Base-by-base conservation (phyloP, 768 basidiomycete species). In the Vararia minispora region DNA sequence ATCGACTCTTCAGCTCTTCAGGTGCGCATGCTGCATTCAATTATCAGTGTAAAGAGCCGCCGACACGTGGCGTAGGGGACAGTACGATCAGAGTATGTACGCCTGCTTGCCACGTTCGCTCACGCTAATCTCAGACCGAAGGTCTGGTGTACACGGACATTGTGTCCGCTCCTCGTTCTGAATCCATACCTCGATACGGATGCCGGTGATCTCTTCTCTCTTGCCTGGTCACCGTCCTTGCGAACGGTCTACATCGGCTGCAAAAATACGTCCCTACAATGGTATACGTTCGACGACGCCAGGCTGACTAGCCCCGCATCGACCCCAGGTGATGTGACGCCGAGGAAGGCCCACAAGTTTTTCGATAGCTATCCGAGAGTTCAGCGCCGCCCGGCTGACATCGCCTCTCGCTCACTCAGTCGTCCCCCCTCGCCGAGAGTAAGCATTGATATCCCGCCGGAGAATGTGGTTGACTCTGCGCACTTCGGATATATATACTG, bases 401-500 rank as follows among this genome's bases (percentile, higher is more conserved):
- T 82, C 10, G 58, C 68, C 55, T 54, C 13, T 60, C 62, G 27
- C 35, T 39, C 14, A 28, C 43, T 18, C 38, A 39, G 43, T 8
- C 49, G 23, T n/a, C 39, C 36, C 12, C 23, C 36, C 1, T 12
- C 41, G 3, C 59, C 64, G 7, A 53, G 62, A 20, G 64, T 60
- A 10, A 60, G 61, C 14, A 53, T 86, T 21, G 58, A 66, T 35
- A 76, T 94, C 16, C 73, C 77, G 1, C 62, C 72, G 10, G 62
- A 61, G 39, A 85, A 88, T 47, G 79, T 90, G 22, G 65, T 90
- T 20, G 79, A 85, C 48, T 85, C 87, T 1, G 94, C 91, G 3
- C 94, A 98, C 58, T 92, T 78, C 54, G 94, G 94, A 7, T 98
- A 98, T 52, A 71, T 97, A 10, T 92, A 94, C 54, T 88, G 83